Conservation (phyloP, 176 grass and related monocot genomes). For the Leersia perrieri region DNA sequence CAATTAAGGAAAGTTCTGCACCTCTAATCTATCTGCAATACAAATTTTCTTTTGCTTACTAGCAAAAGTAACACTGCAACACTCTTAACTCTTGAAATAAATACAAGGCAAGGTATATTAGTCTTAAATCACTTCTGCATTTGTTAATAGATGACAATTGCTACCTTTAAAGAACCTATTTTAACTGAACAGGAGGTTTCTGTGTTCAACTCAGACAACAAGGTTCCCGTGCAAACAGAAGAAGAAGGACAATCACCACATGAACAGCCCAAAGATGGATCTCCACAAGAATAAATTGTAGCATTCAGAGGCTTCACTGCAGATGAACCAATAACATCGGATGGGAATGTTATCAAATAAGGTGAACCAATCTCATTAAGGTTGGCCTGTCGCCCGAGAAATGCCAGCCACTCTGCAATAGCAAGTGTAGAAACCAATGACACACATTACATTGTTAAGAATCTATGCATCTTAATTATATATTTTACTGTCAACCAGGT, state of each 20-base stretch:
- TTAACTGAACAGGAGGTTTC: slow-evolving; percentile 67
- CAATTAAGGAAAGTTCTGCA: neutral
- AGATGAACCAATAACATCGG: slow-evolving; percentile 54
- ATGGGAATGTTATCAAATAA: slow-evolving; percentile 69
- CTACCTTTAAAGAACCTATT: slow-evolving; percentile 85
- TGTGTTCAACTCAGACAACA: slow-evolving; percentile 29
- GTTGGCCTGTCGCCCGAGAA: slow-evolving; percentile 75
- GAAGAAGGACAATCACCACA: slow-evolving; percentile 97
- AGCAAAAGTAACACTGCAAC: neutral
- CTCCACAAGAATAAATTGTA: slow-evolving; percentile 92
- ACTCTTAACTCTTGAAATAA: neutral
- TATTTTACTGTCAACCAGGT: slow-evolving; percentile 4
- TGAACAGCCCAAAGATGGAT: slow-evolving; percentile 89
- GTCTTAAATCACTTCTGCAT: neutral
- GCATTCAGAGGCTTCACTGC: slow-evolving; percentile 77
- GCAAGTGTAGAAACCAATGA: slow-evolving; percentile 21
- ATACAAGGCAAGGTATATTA: slow-evolving; percentile 10
- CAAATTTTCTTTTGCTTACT: slow-evolving; percentile 4
- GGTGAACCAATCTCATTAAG: slow-evolving; percentile 68
- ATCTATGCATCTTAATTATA: slow-evolving; percentile 23
- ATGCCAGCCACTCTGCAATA: slow-evolving; percentile 84
- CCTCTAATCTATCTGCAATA: slow-evolving; percentile 1
- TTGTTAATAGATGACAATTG: slow-evolving; percentile 21
- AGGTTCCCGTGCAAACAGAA: slow-evolving; percentile 61
- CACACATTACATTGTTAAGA: neutral